These are phyloP conservation scores for Pseudozyma sp. DNA, from an alignment of 1,284 basidiomycete genomes.

Conservation along the genomic window DNA sequence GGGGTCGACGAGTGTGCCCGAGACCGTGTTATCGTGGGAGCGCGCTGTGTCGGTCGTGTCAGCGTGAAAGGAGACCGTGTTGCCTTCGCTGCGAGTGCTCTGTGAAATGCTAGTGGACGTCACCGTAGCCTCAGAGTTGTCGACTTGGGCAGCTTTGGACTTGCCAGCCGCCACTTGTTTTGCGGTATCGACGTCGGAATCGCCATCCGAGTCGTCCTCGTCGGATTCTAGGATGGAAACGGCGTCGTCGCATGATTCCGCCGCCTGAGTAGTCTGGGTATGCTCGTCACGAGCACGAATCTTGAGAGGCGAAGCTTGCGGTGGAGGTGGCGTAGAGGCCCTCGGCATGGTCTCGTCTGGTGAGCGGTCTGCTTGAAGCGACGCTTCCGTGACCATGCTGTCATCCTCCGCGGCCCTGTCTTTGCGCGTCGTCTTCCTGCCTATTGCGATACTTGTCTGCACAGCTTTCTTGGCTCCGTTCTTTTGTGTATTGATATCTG, in stretches of 20 bases:
- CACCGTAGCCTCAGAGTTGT: conserved; percentile 18
- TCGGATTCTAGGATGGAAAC: conserved; percentile 32
- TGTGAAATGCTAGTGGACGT: conserved; percentile 26
- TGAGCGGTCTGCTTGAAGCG: conserved; percentile 1
- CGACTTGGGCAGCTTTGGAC: not conserved
- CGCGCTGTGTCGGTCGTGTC: conserved; percentile 31
- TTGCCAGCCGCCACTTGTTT: not conserved
- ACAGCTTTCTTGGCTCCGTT: not conserved
- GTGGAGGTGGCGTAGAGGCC: conserved; percentile 40
- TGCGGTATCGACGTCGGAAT: conserved; percentile 11
- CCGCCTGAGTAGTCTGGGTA: not conserved
- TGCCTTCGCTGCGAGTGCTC: conserved; percentile 22
- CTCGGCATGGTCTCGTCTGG: conserved; percentile 23
- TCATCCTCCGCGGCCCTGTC: conserved; percentile 25
- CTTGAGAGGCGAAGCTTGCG: conserved; percentile 17
- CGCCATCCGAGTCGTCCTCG: conserved; percentile 24
- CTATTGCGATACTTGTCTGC: conserved; percentile 3
- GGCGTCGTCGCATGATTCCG: conserved; percentile 2
- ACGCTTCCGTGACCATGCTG: conserved; percentile 33
- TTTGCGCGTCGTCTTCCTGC: conserved; percentile 7
- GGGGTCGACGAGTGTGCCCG: conserved; percentile 24
- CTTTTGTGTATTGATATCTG: conserved; percentile 31
- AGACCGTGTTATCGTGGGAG: conserved; percentile 35
- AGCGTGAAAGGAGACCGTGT: conserved; percentile 16
- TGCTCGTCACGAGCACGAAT: not conserved